Evolutionary conservation across 2,329 filamentous ascomycete genomes (phyloP).

Genomic region (Aspergillus sp.): DNA sequence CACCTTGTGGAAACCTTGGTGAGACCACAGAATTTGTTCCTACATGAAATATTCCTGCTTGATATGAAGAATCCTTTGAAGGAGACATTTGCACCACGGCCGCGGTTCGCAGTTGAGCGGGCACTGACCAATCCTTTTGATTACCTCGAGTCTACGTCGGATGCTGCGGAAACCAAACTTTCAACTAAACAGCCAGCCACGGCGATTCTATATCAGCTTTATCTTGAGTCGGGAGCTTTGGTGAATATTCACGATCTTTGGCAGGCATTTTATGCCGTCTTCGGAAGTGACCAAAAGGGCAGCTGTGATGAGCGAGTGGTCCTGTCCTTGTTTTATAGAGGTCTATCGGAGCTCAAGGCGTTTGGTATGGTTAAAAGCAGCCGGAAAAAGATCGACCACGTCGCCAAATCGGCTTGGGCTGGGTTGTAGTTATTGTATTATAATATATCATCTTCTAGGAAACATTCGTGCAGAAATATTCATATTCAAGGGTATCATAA

Average conservation of each 20-base stretch:
- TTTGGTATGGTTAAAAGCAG: slow-evolving; percentile 86
- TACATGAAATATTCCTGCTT: slow-evolving; percentile 56
- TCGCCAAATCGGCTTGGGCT: slow-evolving; percentile 78
- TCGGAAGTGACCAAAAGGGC: slow-evolving; percentile 30
- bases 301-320: slow-evolving; percentile 28
- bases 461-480: not conserved
- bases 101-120: slow-evolving; percentile 56
- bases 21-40: slow-evolving; percentile 46
- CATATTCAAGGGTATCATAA: slow-evolving; percentile 2
- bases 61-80: slow-evolving; percentile 54
- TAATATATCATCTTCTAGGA: slow-evolving; percentile 2
- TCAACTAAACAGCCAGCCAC: slow-evolving; percentile 53
- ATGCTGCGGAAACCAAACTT: slow-evolving; percentile 27
- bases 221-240: slow-evolving; percentile 57
- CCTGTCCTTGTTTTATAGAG: slow-evolving; percentile 77
- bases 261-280: slow-evolving; percentile 56
- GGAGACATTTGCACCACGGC: slow-evolving; percentile 54
- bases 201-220: slow-evolving; percentile 58
- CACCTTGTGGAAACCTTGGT: slow-evolving; percentile 46
- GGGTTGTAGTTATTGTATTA: slow-evolving; percentile 44
- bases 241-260: slow-evolving; percentile 60
- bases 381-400: slow-evolving; percentile 86
- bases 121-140: slow-evolving; percentile 56
- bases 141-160: slow-evolving; percentile 52
- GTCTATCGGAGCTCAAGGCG: slow-evolving; percentile 75